Evolutionary conservation across 495 filamentous ascomycete genomes (phyloP), one percentile per base, ranked within the genome.

Genomic region (Hypoxylon intermedium): DNA sequence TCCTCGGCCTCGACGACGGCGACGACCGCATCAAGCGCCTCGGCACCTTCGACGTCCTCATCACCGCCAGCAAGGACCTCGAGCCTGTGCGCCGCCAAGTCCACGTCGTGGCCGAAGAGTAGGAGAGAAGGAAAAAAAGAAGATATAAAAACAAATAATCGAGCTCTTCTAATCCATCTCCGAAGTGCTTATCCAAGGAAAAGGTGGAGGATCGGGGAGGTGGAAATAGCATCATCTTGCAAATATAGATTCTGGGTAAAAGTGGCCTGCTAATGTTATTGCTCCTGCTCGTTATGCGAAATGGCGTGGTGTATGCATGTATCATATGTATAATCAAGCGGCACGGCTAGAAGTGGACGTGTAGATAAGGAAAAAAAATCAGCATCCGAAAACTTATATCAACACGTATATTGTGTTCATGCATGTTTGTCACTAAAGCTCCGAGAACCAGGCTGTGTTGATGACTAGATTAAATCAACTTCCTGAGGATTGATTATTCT

Each of bases 11-110:
- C n/a, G n/a, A 58, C 5, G 67, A 61, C 2, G 71, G 58, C 20
- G 58, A 63, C 26, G 71, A 74, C 52, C 69, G 74, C 34, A 65
- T 78, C 55, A 79, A 77, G 55, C 43, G 59, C 11, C 67, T 78
- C 4, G 77, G 76, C 5, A 72, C 67, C 12, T 79, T 68, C 50
- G 65, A 76, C 44, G 62, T 77, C 9, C 50, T 68, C 11, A 72
- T 79, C 18, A 51, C 56, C 0, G 52, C 58, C 6, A 50, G 53
- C 12, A 40, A 46, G 0, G 53, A 52, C 11, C 9, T 70, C 1
- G 57, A 71, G 31, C 70, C 73, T 28, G 60, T 79, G 16, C 28
- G 44, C 3, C 72, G 72, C 30, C 24, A 38, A 9, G 53, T 77
- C n/a, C 49, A 71, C 43, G 70, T 77, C 16, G 53, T 75, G 5